A percentile compares a stretch with the other conserved stretches of the same genome.
Evolutionary conservation across 805 yeast species (phyloP).

Genomic region (Millerozyma miso): DNA sequence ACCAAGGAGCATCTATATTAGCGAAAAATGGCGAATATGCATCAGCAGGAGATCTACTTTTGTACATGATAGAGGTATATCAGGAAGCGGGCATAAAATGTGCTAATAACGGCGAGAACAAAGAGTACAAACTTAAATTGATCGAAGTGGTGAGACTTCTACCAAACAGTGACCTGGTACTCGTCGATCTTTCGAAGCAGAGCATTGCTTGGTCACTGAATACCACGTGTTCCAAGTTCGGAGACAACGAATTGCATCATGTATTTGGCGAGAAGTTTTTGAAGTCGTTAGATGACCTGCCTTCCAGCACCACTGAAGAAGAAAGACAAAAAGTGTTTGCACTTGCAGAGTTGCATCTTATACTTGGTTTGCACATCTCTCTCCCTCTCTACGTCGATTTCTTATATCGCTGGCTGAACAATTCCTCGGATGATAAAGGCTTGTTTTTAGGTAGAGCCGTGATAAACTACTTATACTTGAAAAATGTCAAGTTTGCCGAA

Average conservation of each 20-base stretch:
- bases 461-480: conserved; percentile 66
- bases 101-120: conserved; percentile 18
- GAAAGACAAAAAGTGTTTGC: conserved; percentile 43
- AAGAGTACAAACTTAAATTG: conserved; percentile 42
- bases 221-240: conserved; percentile 45
- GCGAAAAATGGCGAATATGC: conserved; percentile 70
- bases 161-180: conserved; percentile 41
- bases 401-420: conserved; percentile 38
- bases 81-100: conserved; percentile 44
- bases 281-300: conserved; percentile 22
- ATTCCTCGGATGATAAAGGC: conserved; percentile 30
- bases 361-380: conserved; percentile 60
- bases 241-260: conserved; percentile 74
- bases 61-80: conserved; percentile 69
- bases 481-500: conserved; percentile 58
- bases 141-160: conserved; percentile 45
- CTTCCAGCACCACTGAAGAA: conserved; percentile 13
- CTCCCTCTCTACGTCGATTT: conserved; percentile 39
- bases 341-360: conserved; percentile 70
- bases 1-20: conserved; percentile 66
- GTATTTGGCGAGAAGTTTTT: conserved; percentile 66
- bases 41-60: conserved; percentile 72
- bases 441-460: conserved; percentile 53
- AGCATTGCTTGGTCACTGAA: conserved; percentile 63
- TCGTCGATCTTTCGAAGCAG: conserved; percentile 64